Evolutionary conservation across 257 asterid genomes (phyloP), one percentile per base, ranked within the genome.

Genomic region (Petunia secreta): DNA sequence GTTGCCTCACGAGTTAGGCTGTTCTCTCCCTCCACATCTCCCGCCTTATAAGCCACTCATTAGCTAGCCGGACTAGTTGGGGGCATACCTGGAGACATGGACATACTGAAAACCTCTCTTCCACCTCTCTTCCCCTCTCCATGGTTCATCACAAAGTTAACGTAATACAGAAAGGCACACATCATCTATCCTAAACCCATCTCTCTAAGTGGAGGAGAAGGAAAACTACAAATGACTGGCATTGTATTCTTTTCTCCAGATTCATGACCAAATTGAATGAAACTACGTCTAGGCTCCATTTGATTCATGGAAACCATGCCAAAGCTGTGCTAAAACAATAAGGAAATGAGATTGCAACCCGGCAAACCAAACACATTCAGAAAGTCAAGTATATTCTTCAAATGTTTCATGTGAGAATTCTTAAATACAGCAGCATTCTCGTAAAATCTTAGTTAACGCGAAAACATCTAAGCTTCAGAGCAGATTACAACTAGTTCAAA

Each of bases 281-380:
- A 13, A 34, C 62, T 10, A 3, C 1, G 13, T 50, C 3, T 71
- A 71, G 1, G 43, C 34, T 43, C 16, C 34, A 48, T 71, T 50
- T 71, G 43, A 34, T 1, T 46, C 5, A 71, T 10, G 77, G 34
- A 71, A 71, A 34, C 13, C 11, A 48, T 2, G 62, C 62, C 25
- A 44, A 43, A 71, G 48, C 44, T 71, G 6, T 48, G 8, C n/a
- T 69, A 46, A 71, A 71, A 71, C 34, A 48, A 10, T 48, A 34
- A 25, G 77, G 34, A 68, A 44, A 55, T 44, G 75, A 68, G 75
- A 68, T 68, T 44, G 75, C n/a, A 69, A 25, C 44, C 77, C 62
- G 50, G 46, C 6, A 71, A 71, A 71, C 48, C 77, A 71, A 34
- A 34, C 60, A 48, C 60, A 48, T 71, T 71, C 60, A 71, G 5